A percentile compares a stretch with the other conserved stretches of the same genome.
These are phyloP conservation scores for Phytopythium aichiense DNA, from an alignment of 352 stramenopile genomes.

Conservation along the genomic window DNA sequence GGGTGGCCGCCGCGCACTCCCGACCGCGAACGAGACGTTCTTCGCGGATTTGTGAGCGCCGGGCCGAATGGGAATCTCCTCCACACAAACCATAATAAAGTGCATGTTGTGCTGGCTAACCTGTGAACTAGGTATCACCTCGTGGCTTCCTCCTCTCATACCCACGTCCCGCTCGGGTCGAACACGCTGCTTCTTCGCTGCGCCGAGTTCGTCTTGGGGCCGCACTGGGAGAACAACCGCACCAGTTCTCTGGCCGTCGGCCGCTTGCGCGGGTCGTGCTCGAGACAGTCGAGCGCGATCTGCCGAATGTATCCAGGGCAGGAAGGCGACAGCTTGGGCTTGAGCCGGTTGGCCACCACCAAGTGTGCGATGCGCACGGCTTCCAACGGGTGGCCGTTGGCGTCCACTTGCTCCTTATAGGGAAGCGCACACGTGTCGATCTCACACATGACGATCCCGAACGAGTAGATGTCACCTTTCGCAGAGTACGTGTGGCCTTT, in stretches of 20 bases:
- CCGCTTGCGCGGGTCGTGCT: slow-evolving; percentile 25
- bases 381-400: slow-evolving; percentile 25
- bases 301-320: slow-evolving; percentile 38
- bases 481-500: slow-evolving; percentile 24
- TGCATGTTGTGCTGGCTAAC: neutral
- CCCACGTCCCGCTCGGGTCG: neutral
- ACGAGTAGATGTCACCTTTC: slow-evolving; percentile 55
- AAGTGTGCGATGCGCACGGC: slow-evolving; percentile 19
- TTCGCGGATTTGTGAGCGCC: slow-evolving; percentile 75
- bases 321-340: slow-evolving; percentile 19
- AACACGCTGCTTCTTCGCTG: neutral
- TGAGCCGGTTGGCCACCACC: slow-evolving; percentile 25
- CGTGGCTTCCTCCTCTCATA: neutral
- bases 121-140: neutral
- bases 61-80: neutral
- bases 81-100: neutral
- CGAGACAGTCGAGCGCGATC: slow-evolving; percentile 30
- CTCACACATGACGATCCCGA: slow-evolving; percentile 47
- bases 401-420: slow-evolving; percentile 17
- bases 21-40: slow-evolving; percentile 73
- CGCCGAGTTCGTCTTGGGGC: neutral
- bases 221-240: neutral
- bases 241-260: slow-evolving; percentile 28
- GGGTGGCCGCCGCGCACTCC: slow-evolving; percentile 45
- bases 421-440: slow-evolving; percentile 49